Percentiles rank a stretch among this genome's conserved stretches.
Conservation (phyloP, 2,329 filamentous ascomycete species). For the Rugonectria rugulosa region DNA sequence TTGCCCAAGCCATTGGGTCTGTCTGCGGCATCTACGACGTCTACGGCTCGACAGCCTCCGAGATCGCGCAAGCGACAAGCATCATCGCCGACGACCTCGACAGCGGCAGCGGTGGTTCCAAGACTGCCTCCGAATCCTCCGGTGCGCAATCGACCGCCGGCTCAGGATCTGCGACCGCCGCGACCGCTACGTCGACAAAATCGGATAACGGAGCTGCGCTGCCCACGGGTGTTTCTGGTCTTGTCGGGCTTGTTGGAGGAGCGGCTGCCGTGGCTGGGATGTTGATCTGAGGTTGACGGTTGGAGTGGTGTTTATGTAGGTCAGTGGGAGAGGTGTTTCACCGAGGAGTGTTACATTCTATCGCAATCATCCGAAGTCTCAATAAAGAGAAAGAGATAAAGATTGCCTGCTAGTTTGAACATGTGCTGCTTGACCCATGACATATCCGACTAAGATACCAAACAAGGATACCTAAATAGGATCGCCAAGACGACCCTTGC, state of each 20-base stretch:
- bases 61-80: background rate
- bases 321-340: too few species aligned
- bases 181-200: background rate
- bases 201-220: background rate
- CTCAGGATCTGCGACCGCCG: background rate
- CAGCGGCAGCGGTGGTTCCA: background rate
- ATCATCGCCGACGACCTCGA: background rate
- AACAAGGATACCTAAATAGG: too few species aligned
- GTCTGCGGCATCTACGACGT: background rate
- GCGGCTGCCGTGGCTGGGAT: background rate
- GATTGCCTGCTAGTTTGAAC: too few species aligned
- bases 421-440: too few species aligned
- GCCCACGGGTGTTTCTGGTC: background rate
- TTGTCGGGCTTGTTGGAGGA: background rate
- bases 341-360: too few species aligned
- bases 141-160: background rate
- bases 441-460: too few species aligned
- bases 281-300: too few species aligned
- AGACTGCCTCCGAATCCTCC: background rate
- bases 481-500: too few species aligned
- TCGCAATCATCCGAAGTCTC: too few species aligned
- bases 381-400: too few species aligned
- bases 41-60: background rate
- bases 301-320: too few species aligned
- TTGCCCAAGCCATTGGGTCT: constrained; percentile 1